phyloP scores from a whole-genome alignment of 1,139 yeast genomes.

The Taphrina sp. region DNA sequence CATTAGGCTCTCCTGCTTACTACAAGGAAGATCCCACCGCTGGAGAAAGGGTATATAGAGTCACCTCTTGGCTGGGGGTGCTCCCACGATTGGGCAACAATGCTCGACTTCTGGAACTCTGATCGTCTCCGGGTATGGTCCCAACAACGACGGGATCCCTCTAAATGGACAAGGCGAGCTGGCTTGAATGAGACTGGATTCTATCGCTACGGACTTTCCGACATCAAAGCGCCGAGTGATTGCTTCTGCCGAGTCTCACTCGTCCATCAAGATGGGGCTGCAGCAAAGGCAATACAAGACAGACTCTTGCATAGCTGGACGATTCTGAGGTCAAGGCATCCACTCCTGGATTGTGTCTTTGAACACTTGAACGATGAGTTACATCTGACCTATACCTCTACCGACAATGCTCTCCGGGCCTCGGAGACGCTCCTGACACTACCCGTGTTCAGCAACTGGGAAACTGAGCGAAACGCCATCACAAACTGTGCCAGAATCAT shows the following conservation, averaged over 20 bases:
- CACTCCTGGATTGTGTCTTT: constrained; percentile 8
- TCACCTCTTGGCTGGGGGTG: too few relatives aligned
- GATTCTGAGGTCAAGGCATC: constrained; percentile 1
- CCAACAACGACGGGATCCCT: neutral
- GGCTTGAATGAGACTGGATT: constrained; percentile 25
- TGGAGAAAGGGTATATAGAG: too few relatives aligned
- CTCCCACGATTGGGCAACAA: too few relatives aligned
- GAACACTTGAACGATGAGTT: neutral
- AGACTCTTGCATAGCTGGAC: constrained; percentile 3
- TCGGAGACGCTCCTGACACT: neutral
- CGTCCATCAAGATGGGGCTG: neutral
- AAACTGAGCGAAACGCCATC: constrained; percentile 4
- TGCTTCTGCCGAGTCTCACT: constrained; percentile 2
- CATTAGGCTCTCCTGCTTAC: too few relatives aligned
- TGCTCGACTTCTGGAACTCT: constrained; percentile 21
- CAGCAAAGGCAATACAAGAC: neutral
- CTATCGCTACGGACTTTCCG: constrained; percentile 17
- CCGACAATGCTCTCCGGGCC: neutral
- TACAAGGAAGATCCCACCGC: too few relatives aligned
- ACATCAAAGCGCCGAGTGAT: constrained; percentile 22
- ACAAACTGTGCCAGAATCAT: constrained; percentile 22
- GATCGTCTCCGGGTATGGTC: constrained; percentile 1
- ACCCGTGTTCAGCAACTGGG: constrained; percentile 7
- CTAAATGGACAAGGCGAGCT: constrained; percentile 6
- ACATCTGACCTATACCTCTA: neutral